phyloP scores from a whole-genome alignment of 345 rosid genomes.

The rapeseed (Brassica napus) region Da-Ae NC_063447.1:42832501-42833000 shows the following conservation, averaged over 20 bases:
- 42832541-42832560: background rate
- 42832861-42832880: background rate
- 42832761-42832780: background rate
- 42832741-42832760: background rate
- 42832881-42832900: background rate
- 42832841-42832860: background rate
- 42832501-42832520: background rate
- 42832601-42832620: background rate
- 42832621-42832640: background rate
- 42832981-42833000: background rate
- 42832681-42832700: background rate
- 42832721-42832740: background rate
- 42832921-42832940: background rate
- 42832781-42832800: background rate
- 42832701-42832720: background rate
- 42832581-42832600: background rate
- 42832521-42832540: background rate
- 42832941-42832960: background rate
- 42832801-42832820: background rate
- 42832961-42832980: background rate
- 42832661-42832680: background rate
- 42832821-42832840: background rate
- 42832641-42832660: background rate
- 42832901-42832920: no score
- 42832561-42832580: background rate